phyloP scores from a whole-genome alignment of 2,329 filamentous ascomycete species.

The Aspergillus felis region DNA sequence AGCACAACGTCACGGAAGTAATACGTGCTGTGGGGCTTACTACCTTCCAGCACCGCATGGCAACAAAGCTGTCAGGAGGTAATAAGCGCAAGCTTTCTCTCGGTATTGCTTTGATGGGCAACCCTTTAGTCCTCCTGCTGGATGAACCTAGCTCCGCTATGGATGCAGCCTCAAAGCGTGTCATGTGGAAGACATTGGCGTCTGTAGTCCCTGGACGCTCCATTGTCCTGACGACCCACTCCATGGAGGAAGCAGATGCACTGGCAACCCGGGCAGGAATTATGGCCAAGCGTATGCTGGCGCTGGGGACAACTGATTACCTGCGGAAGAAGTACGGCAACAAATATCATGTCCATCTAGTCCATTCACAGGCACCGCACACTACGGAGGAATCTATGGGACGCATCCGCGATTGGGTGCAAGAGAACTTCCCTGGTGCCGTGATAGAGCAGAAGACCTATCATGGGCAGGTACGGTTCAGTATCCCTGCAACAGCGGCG shows the following conservation, averaged over 20 bases:
- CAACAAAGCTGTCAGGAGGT: conserved; percentile 75
- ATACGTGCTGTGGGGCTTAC: conserved; percentile 75
- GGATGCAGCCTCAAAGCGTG: conserved; percentile 83
- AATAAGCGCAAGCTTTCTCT: conserved; percentile 92
- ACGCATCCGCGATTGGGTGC: conserved; percentile 63
- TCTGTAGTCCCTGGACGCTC: conserved; percentile 72
- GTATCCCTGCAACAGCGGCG: conserved; percentile 51
- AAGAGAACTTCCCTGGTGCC: conserved; percentile 57
- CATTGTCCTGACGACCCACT: conserved; percentile 84
- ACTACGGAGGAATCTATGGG: conserved; percentile 67
- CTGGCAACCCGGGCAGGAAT: conserved; percentile 81
- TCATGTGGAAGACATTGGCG: conserved; percentile 86
- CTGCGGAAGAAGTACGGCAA: conserved; percentile 74
- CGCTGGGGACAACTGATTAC: conserved; percentile 70
- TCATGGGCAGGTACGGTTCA: conserved; percentile 86
- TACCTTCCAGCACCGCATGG: conserved; percentile 69
- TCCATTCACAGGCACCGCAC: conserved; percentile 69
- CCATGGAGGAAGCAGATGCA: conserved; percentile 92
- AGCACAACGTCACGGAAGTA: conserved; percentile 73
- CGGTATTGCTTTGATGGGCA: conserved; percentile 88
- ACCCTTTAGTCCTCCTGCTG: conserved; percentile 78
- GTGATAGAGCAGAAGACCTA: conserved; percentile 69
- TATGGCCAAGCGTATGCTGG: conserved; percentile 79
- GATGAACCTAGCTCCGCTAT: conserved; percentile 88
- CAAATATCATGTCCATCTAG: conserved; percentile 74